These are phyloP conservation scores for Arthrobotrys pseudoclavata DNA, from an alignment of 2,329 filamentous ascomycete genomes.

Conservation along the genomic window DNA sequence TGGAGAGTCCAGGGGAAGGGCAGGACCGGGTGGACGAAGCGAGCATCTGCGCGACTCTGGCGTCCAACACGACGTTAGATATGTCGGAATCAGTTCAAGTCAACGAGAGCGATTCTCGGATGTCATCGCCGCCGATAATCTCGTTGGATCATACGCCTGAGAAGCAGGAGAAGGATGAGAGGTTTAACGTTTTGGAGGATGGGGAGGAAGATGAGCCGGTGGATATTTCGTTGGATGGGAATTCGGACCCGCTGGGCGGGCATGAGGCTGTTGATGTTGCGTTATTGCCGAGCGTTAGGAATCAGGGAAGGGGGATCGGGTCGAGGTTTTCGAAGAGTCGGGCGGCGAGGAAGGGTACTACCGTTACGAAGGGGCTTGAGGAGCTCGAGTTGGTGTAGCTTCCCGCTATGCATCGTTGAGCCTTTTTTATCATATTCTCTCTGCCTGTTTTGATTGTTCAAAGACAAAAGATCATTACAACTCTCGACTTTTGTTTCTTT, in stretches of 20 bases:
- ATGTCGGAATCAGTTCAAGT: constrained; percentile 54
- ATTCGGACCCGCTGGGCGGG: constrained; percentile 48
- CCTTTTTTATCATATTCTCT: neutral
- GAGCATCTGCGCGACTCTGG: constrained; percentile 47
- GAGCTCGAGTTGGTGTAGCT: constrained; percentile 48
- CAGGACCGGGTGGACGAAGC: constrained; percentile 21
- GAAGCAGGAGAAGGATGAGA: constrained; percentile 11
- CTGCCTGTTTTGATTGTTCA: constrained; percentile 3
- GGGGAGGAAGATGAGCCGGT: constrained; percentile 41
- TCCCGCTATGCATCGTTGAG: neutral
- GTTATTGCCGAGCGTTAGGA: constrained; percentile 28
- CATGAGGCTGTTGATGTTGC: constrained; percentile 56
- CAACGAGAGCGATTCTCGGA: constrained; percentile 53
- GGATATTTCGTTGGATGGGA: constrained; percentile 35
- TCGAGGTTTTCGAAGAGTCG: constrained; percentile 45
- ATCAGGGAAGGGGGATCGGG: constrained; percentile 18
- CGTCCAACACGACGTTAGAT: constrained; percentile 42
- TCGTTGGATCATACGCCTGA: constrained; percentile 51
- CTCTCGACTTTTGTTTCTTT: neutral
- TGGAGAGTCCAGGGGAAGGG: constrained; percentile 26
- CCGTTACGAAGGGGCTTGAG: constrained; percentile 37
- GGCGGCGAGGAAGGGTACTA: constrained; percentile 25
- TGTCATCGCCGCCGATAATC: constrained; percentile 54
- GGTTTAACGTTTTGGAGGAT: constrained; percentile 9
- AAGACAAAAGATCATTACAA: constrained; percentile 3